Conservation (phyloP, 768 basidiomycete genomes). For the Lactarius sanguifluus region DNA sequence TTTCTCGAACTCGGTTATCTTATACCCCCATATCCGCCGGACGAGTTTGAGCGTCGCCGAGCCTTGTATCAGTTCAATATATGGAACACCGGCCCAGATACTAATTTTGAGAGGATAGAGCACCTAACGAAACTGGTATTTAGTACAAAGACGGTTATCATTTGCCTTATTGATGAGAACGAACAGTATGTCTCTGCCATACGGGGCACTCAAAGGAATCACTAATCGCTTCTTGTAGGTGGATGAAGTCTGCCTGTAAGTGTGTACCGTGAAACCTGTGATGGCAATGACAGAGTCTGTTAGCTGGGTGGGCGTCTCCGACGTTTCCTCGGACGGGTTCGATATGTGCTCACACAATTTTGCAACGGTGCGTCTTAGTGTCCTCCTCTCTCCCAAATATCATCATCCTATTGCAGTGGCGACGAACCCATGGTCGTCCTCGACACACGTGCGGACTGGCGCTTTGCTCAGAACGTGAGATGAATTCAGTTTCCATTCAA, state of each 20-base stretch:
- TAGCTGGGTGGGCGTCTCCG: conserved; percentile 48
- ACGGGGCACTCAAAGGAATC: conserved; percentile 4
- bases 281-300: neutral
- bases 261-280: conserved; percentile 7
- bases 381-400: neutral
- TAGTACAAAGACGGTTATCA: conserved; percentile 79
- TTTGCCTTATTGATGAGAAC: conserved; percentile 80
- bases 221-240: conserved; percentile 44
- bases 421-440: conserved; percentile 88
- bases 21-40: conserved; percentile 77
- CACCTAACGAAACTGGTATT: conserved; percentile 94
- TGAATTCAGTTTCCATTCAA: conserved; percentile 5
- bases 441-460: conserved; percentile 81
- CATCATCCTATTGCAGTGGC: conserved; percentile 44
- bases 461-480: conserved; percentile 80
- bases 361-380: conserved; percentile 58
- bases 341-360: conserved; percentile 81
- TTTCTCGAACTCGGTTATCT: conserved; percentile 67
- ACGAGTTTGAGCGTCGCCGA: conserved; percentile 77
- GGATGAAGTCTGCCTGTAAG: conserved; percentile 89
- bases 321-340: conserved; percentile 58
- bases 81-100: conserved; percentile 80
- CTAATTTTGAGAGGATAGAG: conserved; percentile 91
- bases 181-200: conserved; percentile 59
- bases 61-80: conserved; percentile 94